Base-by-base conservation (phyloP, 192 early-diverging fungal species). In the Coemansia sp. region DNA sequence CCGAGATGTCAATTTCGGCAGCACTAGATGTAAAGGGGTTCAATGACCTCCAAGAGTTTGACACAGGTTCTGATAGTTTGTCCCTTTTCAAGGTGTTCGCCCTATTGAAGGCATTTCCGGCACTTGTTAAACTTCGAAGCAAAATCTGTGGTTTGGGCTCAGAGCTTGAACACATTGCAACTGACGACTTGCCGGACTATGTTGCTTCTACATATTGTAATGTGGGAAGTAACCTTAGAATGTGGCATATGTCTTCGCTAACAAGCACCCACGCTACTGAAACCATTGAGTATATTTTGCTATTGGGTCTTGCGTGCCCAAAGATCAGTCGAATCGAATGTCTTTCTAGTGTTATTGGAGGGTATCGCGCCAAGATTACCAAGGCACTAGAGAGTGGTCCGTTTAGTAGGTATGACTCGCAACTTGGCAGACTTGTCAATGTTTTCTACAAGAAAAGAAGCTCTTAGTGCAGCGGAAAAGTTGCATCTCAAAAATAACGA, bases 291-390 rank as follows among this genome's bases (percentile, higher is more conserved):
- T 53, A 53, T 26, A 30, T 53, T 30, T 53, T 53, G 26, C 26
- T 53, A 11, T 53, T 53, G 26, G 52, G 26, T 8, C 52, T 53
- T 53, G 52, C 52, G 1, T 53, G 52, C 52, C 52, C 52, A 53
- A 53, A 53, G 21, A 11, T 53, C 13, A 53, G 26, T 26, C 52
- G 26, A 26, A 30, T 53, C 4, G 6, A 14, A 16, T 9, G 11
- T n/a, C 1, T n/a, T n/a, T 32, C 33, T 37, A 19, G 44, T 47
- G 4, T n/a, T 5, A 49, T 21, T 21, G 19, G 6, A 21, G 19
- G n/a, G 14, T 59, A 19, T 11, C n/a, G 16, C 16, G n/a, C 33
- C 57, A 37, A 16, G 33, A 37, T 59, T 19, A 3, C 57, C 33
- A 37, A 59, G 16, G 30, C 57, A 3, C 30, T 59, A 11, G 33